Conservation (phyloP, 306 rosid genomes). For the Biancaea sappan region DNA sequence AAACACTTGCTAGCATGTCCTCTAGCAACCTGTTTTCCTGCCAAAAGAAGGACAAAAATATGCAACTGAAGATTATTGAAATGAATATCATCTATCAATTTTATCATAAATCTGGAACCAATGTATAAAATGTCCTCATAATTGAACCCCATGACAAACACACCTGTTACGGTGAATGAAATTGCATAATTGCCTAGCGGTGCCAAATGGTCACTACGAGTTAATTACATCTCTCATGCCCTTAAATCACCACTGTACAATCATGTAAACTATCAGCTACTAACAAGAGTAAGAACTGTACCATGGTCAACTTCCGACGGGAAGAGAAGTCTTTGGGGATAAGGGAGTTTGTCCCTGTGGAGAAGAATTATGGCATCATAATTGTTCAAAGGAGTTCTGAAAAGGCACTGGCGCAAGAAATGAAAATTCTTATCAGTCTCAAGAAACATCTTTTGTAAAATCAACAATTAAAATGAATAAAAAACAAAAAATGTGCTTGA, state of each 20-base stretch:
- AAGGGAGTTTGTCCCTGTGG: constrained; percentile 79
- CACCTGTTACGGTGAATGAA: constrained; percentile 1
- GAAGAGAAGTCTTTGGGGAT: constrained; percentile 92
- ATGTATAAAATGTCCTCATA: not conserved
- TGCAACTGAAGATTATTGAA: constrained; percentile 11
- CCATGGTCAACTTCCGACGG: constrained; percentile 74
- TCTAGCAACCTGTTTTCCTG: constrained; percentile 67
- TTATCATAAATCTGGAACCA: not conserved
- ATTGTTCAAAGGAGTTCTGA: constrained; percentile 88
- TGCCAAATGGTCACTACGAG: constrained; percentile 9
- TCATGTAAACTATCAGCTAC: constrained; percentile 9
- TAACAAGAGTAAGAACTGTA: constrained; percentile 37
- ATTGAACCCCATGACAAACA: not conserved
- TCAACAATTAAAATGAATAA: not conserved
- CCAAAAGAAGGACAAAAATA: constrained; percentile 13
- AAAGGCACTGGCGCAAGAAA: constrained; percentile 73
- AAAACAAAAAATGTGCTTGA: constrained; percentile 15
- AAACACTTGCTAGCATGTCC: constrained; percentile 73
- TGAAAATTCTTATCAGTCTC: constrained; percentile 9
- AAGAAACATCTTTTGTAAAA: constrained; percentile 19
- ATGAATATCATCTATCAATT: not conserved
- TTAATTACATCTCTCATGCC: constrained; percentile 2
- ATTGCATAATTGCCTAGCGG: constrained; percentile 11
- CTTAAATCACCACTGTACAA: not conserved
- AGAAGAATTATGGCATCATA: constrained; percentile 86